Conservation (phyloP, 331 rosid species). For the Acacia concinna region DNA sequence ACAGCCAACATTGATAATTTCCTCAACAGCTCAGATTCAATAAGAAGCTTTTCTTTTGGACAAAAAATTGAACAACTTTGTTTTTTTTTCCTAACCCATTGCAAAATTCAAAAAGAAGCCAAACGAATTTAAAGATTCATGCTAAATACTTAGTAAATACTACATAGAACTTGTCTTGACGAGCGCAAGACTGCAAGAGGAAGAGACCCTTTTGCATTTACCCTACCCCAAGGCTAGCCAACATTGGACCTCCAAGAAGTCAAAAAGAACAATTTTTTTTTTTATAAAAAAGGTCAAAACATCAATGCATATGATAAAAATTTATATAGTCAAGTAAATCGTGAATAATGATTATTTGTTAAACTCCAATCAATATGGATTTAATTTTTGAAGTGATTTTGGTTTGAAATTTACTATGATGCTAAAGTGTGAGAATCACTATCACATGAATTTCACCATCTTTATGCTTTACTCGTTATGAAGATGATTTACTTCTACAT, state of each 20-base stretch:
- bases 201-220: background rate
- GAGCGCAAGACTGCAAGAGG: background rate
- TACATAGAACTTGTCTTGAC: background rate
- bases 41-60: background rate
- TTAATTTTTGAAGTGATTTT: background rate
- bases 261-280: background rate
- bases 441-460: background rate
- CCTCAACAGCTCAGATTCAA: background rate
- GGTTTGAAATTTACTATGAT: background rate
- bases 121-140: background rate
- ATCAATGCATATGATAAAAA: background rate
- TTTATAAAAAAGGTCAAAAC: background rate
- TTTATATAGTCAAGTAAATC: background rate
- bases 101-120: background rate
- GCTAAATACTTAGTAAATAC: too few species aligned
- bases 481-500: too few species aligned
- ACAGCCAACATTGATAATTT: background rate
- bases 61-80: background rate
- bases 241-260: background rate
- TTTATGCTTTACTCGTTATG: too few species aligned
- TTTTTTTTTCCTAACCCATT: too few species aligned
- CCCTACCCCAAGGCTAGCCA: background rate
- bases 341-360: background rate
- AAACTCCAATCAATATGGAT: too few species aligned
- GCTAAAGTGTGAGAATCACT: background rate